Conservation (phyloP, 495 filamentous ascomycete genomes). For the Xylaria curta region DNA sequence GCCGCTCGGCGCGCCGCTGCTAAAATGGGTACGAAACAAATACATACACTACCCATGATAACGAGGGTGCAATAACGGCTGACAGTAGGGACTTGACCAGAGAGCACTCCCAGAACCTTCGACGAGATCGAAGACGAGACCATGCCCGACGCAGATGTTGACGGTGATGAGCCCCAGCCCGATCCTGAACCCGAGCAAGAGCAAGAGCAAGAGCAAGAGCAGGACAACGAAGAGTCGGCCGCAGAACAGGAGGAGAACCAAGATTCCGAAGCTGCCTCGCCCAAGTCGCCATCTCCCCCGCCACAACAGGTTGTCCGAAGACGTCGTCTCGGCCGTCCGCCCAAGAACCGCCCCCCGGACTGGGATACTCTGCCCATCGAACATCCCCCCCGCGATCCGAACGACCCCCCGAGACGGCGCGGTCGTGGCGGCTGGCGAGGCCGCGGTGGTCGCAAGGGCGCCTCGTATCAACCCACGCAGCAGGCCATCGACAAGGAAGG, state of each 20-base stretch:
- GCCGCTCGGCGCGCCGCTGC: conserved; percentile 55
- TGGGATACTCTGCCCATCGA: conserved; percentile 69
- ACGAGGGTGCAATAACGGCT: not conserved
- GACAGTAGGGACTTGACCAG: conserved; percentile 38
- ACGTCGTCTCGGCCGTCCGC: conserved; percentile 82
- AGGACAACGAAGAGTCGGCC: conserved; percentile 47
- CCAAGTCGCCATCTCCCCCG: conserved; percentile 57
- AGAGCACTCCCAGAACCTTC: conserved; percentile 57
- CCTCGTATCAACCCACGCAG: conserved; percentile 71
- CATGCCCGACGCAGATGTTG: conserved; percentile 57
- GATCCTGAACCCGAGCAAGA: conserved; percentile 27
- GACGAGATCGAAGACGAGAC: conserved; percentile 57
- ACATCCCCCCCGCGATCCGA: conserved; percentile 58
- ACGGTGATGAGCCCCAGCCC: conserved; percentile 46
- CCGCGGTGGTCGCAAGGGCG: conserved; percentile 75
- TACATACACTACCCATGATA: no score
- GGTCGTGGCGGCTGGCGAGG: conserved; percentile 73
- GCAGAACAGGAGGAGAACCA: conserved; percentile 43
- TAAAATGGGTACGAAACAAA: conserved; percentile 46
- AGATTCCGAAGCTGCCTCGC: conserved; percentile 40
- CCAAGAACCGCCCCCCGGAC: conserved; percentile 80
- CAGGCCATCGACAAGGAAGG: conserved; percentile 95
- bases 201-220: conserved; percentile 44
- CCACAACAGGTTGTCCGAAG: conserved; percentile 69
- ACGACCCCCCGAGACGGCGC: conserved; percentile 65